Conservation (phyloP, 495 filamentous ascomycete species). For the Hyaloscypha variabilis region DNA sequence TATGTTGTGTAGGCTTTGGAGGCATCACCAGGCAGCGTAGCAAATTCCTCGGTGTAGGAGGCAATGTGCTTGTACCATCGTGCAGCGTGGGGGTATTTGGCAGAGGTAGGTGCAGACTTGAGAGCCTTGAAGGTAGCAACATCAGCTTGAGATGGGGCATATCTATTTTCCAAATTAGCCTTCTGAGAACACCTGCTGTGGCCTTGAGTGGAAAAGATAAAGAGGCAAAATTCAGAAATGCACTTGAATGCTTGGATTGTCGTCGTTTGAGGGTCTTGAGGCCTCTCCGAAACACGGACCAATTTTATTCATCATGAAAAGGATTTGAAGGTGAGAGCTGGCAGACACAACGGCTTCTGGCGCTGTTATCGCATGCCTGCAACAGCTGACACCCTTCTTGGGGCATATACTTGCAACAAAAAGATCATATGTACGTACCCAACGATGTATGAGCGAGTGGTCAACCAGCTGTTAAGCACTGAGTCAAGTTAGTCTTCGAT, state of each 20-base stretch:
- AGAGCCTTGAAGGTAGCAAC: constrained; percentile 91
- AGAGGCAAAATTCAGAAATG: constrained; percentile 71
- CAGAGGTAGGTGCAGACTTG: constrained; percentile 70
- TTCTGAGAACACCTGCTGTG: background rate
- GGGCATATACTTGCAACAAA: constrained; percentile 16
- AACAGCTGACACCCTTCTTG: background rate
- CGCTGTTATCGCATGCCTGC: background rate
- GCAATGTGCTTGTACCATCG: constrained; percentile 99
- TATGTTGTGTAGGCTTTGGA: constrained; percentile 86
- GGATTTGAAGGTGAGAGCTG: constrained; percentile 17
- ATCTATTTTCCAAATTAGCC: constrained; percentile 56
- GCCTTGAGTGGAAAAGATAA: constrained; percentile 15
- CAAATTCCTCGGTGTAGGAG: constrained; percentile 87
- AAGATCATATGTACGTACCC: constrained; percentile 68
- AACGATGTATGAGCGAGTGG: constrained; percentile 88
- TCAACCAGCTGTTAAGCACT: constrained; percentile 94
- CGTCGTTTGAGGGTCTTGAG: constrained; percentile 94
- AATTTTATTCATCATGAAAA: constrained; percentile 83
- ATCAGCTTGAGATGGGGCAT: constrained; percentile 90
- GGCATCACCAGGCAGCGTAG: constrained; percentile 87
- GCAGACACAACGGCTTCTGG: background rate
- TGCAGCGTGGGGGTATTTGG: constrained; percentile 89
- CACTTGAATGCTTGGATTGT: constrained; percentile 72
- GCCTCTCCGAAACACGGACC: constrained; percentile 99
- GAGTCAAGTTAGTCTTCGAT: constrained; percentile 43